Evolutionary conservation across 164 flowering plant genomes (phyloP).

Genomic region (Aristolochia contorta): DNA sequence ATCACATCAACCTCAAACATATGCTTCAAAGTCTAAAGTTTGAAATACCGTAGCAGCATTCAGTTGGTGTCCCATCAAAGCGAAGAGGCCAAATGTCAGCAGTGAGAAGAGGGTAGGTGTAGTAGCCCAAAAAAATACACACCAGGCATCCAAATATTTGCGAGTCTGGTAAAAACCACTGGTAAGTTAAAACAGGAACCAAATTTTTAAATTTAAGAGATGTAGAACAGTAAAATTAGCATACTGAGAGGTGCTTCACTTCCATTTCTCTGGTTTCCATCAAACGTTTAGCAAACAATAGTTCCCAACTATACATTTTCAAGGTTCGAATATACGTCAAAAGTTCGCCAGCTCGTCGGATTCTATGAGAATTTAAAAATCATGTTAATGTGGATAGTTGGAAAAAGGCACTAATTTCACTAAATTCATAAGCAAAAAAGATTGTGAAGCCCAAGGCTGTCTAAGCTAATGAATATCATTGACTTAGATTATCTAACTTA

Average conservation of each 20-base stretch:
- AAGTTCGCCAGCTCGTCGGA: conserved; percentile 81
- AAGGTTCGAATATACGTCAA: conserved; percentile 69
- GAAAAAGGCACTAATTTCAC: too few relatives aligned
- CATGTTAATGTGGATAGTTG: too few relatives aligned
- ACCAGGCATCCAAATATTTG: conserved; percentile 98
- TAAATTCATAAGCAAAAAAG: too few relatives aligned
- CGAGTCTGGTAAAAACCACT: conserved; percentile 46
- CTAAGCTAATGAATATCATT: too few relatives aligned
- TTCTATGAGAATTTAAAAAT: conserved; percentile 28
- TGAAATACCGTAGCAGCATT: conserved; percentile 82
- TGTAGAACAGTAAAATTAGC: conserved; percentile 11
- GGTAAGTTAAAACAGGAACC: conserved; percentile 2
- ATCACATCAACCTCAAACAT: too few relatives aligned
- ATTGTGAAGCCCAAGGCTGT: too few relatives aligned
- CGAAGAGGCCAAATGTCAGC: conserved; percentile 79
- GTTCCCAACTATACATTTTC: conserved; percentile 96
- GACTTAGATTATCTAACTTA: too few relatives aligned
- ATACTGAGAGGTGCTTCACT: conserved; percentile 78
- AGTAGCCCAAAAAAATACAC: conserved; percentile 99
- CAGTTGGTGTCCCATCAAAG: conserved; percentile 71
- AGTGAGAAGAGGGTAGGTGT: conserved; percentile 94
- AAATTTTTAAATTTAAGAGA: not conserved
- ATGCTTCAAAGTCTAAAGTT: too few relatives aligned
- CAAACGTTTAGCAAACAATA: conserved; percentile 60
- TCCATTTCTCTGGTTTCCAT: conserved; percentile 73